These are phyloP conservation scores for Venturiaceae sp. DNA, from an alignment of 2,329 filamentous ascomycete genomes.

Conservation along the genomic window DNA sequence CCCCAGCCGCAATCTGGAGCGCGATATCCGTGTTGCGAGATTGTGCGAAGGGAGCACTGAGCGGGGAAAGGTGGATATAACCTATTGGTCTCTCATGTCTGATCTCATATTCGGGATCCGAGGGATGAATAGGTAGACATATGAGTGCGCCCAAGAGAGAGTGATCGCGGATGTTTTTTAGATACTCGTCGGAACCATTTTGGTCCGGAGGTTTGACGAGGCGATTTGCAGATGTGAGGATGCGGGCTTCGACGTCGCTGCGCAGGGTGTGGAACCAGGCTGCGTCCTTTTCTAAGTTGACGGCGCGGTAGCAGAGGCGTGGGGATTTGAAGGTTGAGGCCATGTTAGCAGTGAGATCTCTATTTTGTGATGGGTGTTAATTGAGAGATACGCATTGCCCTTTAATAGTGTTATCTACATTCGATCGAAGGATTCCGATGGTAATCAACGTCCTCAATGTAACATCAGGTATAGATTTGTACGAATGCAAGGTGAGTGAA, in stretches of 20 bases:
- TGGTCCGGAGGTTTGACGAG: neutral
- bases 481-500: neutral
- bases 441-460: no score
- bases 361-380: neutral
- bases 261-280: neutral
- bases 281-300: neutral
- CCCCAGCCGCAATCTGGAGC: neutral
- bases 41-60: neutral
- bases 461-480: neutral
- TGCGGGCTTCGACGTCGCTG: neutral
- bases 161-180: neutral
- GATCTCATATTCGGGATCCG: no score
- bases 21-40: neutral
- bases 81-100: neutral
- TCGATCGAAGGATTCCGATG: neutral
- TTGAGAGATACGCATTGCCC: neutral
- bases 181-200: neutral
- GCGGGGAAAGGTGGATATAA: neutral
- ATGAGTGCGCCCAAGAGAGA: neutral
- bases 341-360: neutral
- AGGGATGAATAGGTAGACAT: no score
- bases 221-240: neutral
- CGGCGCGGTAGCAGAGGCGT: neutral
- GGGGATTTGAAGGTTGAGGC: neutral
- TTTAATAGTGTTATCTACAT: neutral